Base-by-base conservation (phyloP, 2,329 filamentous ascomycete species). In the Amauroascus niger region DNA sequence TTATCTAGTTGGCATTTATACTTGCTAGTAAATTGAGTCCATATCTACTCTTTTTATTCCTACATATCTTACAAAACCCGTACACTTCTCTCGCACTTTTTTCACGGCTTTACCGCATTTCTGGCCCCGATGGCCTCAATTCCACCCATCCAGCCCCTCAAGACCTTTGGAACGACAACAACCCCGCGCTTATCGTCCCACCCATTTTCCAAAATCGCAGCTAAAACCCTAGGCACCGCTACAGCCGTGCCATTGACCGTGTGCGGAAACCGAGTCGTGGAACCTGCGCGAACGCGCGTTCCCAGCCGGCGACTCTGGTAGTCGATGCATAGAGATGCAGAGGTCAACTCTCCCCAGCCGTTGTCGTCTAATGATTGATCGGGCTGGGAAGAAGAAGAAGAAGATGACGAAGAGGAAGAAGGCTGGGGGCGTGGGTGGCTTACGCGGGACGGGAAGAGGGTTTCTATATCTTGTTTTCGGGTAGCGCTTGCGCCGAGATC, bases 191-290 rank as follows among this genome's bases (percentile, higher is more conserved):
- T 65, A 63, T 89, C 84, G 63, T 93, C 80, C 87, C 90, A 98
- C 0, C 88, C 86, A 63, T 90, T 88, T 75, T 98, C 93, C 59
- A 98, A 67, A 49, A 98, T 77, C 5, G 89, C 90, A 22, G 93
- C 90, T 55, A 98, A 67, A 11, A 98, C 86, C 50, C 93, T 79
- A 2, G 93, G 93, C 35, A 97, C 85, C 0, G 93, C 93, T 63
- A 97, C 75, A 0, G 91, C 93, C 1, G 93, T 98, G 0, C 91
- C 94, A 67, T 98, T 98, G 35, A 95, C 77, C 0, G 93, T 98
- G 73, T 87, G 88, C 13, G 90, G 88, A 67, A 88, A 97, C 1
- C 77, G 76, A 57, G 67, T 68, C 9, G 24, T 22, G 2, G 48
- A 46, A n/a, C 37, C 53, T 16, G 67, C 71, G 39, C 71, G 71